Conservation (phyloP, 768 basidiomycete species). For the Suillus paluster region DNA sequence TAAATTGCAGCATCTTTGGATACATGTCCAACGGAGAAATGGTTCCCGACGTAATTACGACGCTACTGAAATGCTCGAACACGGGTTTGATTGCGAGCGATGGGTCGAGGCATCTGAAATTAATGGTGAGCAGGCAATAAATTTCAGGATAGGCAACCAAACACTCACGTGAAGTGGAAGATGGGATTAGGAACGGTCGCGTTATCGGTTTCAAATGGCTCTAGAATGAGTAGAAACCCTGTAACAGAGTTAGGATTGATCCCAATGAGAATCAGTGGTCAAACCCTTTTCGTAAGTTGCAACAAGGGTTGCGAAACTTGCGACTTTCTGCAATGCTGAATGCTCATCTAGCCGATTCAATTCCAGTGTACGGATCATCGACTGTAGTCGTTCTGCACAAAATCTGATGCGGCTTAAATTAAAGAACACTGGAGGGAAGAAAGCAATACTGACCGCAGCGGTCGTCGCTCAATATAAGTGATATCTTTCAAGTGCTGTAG, state of each 20-base stretch:
- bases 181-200: constrained; percentile 98
- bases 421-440: constrained; percentile 1
- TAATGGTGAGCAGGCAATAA: constrained; percentile 16
- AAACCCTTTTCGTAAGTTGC: constrained; percentile 97
- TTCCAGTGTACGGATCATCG: constrained; percentile 90
- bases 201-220: constrained; percentile 98
- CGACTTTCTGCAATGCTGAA: constrained; percentile 91
- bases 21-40: constrained; percentile 99
- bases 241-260: constrained; percentile 3
- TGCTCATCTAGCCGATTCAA: constrained; percentile 90
- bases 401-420: constrained; percentile 60
- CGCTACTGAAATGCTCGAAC: constrained; percentile 96
- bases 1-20: constrained; percentile 98
- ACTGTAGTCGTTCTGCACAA: constrained; percentile 94
- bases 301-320: constrained; percentile 93
- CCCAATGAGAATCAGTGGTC: constrained; percentile 11
- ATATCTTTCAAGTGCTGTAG: constrained; percentile 98
- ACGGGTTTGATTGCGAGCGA: constrained; percentile 97
- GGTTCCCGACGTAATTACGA: constrained; percentile 98
- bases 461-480: constrained; percentile 95
- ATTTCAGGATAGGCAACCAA: constrained; percentile 10
- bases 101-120: constrained; percentile 88
- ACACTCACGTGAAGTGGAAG: constrained; percentile 91
- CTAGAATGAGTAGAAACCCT: constrained; percentile 97
- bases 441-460: constrained; percentile 70